A percentile compares a stretch with the other conserved stretches of the same genome.
Evolutionary conservation across 441 rosid genomes (phyloP).

Genomic region (Rhodomyrtus psidioides): DNA sequence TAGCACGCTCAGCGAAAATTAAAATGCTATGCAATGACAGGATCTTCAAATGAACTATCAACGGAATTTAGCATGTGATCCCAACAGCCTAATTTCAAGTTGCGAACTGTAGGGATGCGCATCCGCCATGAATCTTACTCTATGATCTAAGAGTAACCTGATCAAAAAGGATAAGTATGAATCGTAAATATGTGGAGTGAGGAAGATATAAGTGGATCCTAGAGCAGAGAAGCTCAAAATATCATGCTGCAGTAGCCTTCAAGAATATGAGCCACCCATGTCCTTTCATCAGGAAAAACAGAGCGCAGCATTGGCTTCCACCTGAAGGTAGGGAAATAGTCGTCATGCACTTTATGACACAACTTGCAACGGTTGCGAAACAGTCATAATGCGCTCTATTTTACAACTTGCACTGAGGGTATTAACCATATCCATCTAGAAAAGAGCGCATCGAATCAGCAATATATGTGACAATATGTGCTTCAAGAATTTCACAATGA

Average conservation of each 20-base stretch:
- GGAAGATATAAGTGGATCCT: not conserved
- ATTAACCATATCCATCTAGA: not conserved
- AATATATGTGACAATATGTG: not conserved
- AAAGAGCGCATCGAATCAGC: not conserved
- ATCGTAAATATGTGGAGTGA: not conserved
- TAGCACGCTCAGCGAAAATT: not conserved
- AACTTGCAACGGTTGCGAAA: not conserved
- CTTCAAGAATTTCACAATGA: not conserved
- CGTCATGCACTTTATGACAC: not conserved
- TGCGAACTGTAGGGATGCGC: not conserved
- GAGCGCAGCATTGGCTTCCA: not conserved
- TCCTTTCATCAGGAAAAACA: not conserved
- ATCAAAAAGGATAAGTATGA: not conserved
- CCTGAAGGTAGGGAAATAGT: not conserved
- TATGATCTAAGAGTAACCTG: not conserved
- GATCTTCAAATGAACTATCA: not conserved
- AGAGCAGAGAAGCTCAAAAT: not conserved
- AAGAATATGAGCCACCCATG: not conserved
- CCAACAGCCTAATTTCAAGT: not conserved
- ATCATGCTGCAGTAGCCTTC: not conserved
- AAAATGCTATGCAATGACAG: not conserved
- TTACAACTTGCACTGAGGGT: not conserved
- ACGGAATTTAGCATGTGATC: not conserved
- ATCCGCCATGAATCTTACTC: not conserved
- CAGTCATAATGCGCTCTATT: not conserved